Evolutionary conservation across 352 stramenopile genomes (phyloP), one percentile per base, ranked within the genome.

Genomic region (Globisporangium nodosum): DNA sequence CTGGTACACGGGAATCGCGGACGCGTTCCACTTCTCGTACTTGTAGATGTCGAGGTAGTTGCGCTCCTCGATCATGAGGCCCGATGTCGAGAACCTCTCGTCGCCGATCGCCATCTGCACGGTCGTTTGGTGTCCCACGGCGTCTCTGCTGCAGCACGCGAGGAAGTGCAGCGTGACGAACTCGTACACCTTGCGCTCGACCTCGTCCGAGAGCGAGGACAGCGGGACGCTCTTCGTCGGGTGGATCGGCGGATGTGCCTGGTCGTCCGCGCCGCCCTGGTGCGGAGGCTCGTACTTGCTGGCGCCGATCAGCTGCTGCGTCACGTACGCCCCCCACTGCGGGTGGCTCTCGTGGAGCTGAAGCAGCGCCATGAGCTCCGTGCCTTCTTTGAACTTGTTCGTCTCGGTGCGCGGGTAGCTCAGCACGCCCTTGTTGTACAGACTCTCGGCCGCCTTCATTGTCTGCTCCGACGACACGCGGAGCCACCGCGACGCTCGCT

Each of bases 321-420:
- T 66, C 15, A 94, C 88, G 64, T 96, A 98, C 1, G 57, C 56
- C 7, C 88, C 85, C 90, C 87, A 97, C 43, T 76, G 67, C 5
- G 70, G 61, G 49, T 94, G 76, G 21, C 63, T 73, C 52, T 83
- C 73, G 43, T 98, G 91, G 27, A 91, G 60, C 8, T 63, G 57
- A 0, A 98, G 49, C 12, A 97, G 76, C 0, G 46, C 71, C 52
- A 79, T 76, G n/a, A 98, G 68, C 63, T 98, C 92, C 7, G 90
- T 96, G 39, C 86, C 83, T 63, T 92, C 84, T 63, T 97, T 96
- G 73, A 99, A 99, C 53, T 92, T 94, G 77, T 99, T 98, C 12
- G 97, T 99, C 74, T 99, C 98, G 3, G 98, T 99, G 60, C 98
- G 87, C 12, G 98, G 98, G 66, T 99, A 99, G 60, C 88, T 98